Base-by-base conservation (phyloP, 495 filamentous ascomycete genomes). In the Hyphodiscus hymeniophilus region DNA sequence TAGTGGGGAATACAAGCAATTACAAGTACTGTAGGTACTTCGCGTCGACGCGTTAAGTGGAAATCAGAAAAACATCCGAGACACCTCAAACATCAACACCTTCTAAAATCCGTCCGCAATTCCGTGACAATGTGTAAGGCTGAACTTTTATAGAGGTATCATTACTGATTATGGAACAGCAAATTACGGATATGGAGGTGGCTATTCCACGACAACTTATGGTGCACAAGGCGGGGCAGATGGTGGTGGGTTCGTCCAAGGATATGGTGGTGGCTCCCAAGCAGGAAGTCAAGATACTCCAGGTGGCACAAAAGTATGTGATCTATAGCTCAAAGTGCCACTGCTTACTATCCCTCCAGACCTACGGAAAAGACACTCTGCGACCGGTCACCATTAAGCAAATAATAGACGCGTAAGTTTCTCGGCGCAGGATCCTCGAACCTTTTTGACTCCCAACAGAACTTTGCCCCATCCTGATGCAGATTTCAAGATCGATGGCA, bases 301-400 rank as follows among this genome's bases (percentile, higher is more conserved):
- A 20, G 59, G 67, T 32, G 64, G 63, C 52, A 63, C 60, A 36
- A 61, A 40, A 28, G 59, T 56, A 49, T 18, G 5, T 24, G 31
- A 34, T 20, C 11, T 50, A 12, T 12, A 5, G 15, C 16, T 36
- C 33, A 16, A 2, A 11, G 10, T 30, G 3, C 30, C 20, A 51
- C 13, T 49, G 51, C 42, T 51, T 33, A 48, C 30, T 45, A 30
- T 21, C 7, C 32, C 11, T 48, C 15, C 47, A 67, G 59, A 50
- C 50, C 47, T 71, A 63, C 46, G 54, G 55, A 60, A 69, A 73
- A 68, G 76, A 89, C 35, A 89, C 85, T 40, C 76, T 98, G 49
- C 82, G 91, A 36, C 89, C 92, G 0, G 84, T 95, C 33, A 98
- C 92, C 34, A 86, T 96, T 61, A 95, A 95, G 63, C 92, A 98